Evolutionary conservation across 495 filamentous ascomycete species (phyloP), one percentile per base, ranked within the genome.

Genomic region (Apodospora peruviana): DNA sequence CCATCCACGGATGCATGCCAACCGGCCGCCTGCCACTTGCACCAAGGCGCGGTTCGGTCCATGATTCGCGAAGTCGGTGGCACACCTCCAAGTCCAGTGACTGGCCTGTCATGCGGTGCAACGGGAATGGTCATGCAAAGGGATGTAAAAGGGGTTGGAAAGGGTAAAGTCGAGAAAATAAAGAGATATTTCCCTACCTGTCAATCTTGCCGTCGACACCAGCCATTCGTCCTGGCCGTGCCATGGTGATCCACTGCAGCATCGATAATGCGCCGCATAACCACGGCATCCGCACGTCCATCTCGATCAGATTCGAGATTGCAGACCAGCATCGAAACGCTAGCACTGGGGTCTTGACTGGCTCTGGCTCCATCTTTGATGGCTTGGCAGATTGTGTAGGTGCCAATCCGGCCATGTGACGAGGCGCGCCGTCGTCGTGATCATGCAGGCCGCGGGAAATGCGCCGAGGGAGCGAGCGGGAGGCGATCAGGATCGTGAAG

Each of bases 221-320:
- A 66, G 86, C 88, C 32, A 95, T 63, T 67, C 69, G 74, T 57
- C 88, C 85, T 53, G 87, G 86, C 34, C 88, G 86, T 55, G 70
- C 71, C 57, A 91, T 62, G 58, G 80, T 73, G 51, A 78, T 74
- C 73, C 85, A 83, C 68, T 90, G 88, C 46, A 83, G 58, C 59
- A 95, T 76, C 43, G 85, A 81, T 29, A 90, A 57, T 45, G 79
- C 62, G 56, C 86, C 88, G 58, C 68, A 73, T 37, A 94, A 72
- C 90, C 90, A 96, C 29, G 90, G 90, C 87, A 94, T 91, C 65
- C 87, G 83, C 48, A 65, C 61, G 51, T 86, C 75, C 48, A 95
- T 61, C 71, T 86, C 82, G 59, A 89, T 55, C 27, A 91, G 69
- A 57, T 77, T 79, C 46, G 80, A 80, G 42, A 84, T 61, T 69